Conservation (phyloP, 2,329 filamentous ascomycete genomes). For the Monosporascus sp. region DNA sequence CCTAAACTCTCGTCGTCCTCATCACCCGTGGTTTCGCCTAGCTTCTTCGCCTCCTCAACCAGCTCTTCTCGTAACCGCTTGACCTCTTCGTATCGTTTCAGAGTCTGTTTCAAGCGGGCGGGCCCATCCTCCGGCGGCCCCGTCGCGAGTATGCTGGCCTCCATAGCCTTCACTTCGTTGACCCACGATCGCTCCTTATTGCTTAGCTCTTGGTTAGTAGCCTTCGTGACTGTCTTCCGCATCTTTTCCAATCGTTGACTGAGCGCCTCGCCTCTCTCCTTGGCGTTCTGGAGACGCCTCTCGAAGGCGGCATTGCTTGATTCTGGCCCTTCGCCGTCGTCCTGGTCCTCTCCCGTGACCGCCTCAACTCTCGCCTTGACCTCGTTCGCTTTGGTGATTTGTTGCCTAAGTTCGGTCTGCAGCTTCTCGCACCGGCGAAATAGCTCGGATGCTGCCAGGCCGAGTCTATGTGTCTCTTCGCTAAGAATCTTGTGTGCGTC, state of each 20-base stretch:
- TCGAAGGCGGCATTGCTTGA: constrained; percentile 53
- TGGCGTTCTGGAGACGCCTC: constrained; percentile 40
- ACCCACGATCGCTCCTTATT: constrained; percentile 54
- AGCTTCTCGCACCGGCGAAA: constrained; percentile 66
- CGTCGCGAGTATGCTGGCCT: constrained; percentile 35
- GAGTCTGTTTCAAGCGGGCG: constrained; percentile 41
- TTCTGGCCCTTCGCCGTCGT: constrained; percentile 44
- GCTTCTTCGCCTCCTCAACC: constrained; percentile 41
- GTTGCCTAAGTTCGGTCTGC: constrained; percentile 60
- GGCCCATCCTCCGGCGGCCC: constrained; percentile 24
- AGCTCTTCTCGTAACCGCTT: constrained; percentile 49
- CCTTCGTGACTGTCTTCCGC: constrained; percentile 37
- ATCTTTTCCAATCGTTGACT: constrained; percentile 46
- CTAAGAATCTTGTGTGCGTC: constrained; percentile 67
- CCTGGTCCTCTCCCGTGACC: constrained; percentile 54
- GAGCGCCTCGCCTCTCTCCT: constrained; percentile 42
- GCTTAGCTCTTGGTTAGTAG: constrained; percentile 47
- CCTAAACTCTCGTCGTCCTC: constrained; percentile 19
- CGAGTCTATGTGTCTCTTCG: constrained; percentile 63
- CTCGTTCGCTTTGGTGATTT: constrained; percentile 61
- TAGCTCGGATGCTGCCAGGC: constrained; percentile 64
- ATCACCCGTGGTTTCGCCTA: constrained; percentile 25
- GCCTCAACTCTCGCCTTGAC: constrained; percentile 61
- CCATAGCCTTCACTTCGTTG: constrained; percentile 34
- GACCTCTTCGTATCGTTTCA: constrained; percentile 54